These are phyloP conservation scores for Suillus discolor DNA, from an alignment of 768 basidiomycete species.

Conservation along the genomic window DNA sequence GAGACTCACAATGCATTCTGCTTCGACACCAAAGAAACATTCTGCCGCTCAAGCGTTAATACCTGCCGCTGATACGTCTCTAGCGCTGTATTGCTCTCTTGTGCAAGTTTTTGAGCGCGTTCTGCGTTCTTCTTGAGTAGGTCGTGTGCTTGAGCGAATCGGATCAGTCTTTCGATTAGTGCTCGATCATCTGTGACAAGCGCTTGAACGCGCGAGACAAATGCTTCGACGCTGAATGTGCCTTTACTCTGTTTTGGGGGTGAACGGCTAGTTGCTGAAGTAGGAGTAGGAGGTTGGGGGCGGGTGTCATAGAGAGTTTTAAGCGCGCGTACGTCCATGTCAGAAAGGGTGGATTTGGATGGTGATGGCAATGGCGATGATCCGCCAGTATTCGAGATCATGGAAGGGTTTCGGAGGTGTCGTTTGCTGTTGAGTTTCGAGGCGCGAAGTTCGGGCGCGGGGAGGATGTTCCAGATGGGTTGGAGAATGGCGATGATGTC, in stretches of 20 bases:
- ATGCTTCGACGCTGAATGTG: constrained; percentile 71
- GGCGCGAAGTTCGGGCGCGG: constrained; percentile 82
- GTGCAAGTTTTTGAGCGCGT: constrained; percentile 86
- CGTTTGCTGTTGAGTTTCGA: constrained; percentile 55
- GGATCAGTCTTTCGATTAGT: constrained; percentile 79
- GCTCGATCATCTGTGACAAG: constrained; percentile 82
- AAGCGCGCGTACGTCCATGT: constrained; percentile 85
- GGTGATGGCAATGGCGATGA: constrained; percentile 12
- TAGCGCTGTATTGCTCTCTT: constrained; percentile 75
- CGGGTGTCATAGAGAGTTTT: constrained; percentile 71
- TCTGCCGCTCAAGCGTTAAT: constrained; percentile 74
- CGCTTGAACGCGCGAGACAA: constrained; percentile 76
- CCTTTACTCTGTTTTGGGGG: constrained; percentile 17
- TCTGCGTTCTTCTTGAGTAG: constrained; percentile 91
- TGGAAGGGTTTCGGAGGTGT: constrained; percentile 50
- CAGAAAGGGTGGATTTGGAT: constrained; percentile 46
- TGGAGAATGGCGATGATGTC: constrained; percentile 64
- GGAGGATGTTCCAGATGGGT: constrained; percentile 80
- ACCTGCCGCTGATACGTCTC: constrained; percentile 94
- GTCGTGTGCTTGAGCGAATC: constrained; percentile 89
- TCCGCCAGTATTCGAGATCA: constrained; percentile 38
- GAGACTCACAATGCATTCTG: constrained; percentile 58
- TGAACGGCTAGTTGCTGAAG: constrained; percentile 15
- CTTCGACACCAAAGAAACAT: constrained; percentile 51
- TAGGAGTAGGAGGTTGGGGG: constrained; percentile 18